Base-by-base conservation (phyloP, 2,329 filamentous ascomycete species). In the Neofusicoccum parvum region DNA sequence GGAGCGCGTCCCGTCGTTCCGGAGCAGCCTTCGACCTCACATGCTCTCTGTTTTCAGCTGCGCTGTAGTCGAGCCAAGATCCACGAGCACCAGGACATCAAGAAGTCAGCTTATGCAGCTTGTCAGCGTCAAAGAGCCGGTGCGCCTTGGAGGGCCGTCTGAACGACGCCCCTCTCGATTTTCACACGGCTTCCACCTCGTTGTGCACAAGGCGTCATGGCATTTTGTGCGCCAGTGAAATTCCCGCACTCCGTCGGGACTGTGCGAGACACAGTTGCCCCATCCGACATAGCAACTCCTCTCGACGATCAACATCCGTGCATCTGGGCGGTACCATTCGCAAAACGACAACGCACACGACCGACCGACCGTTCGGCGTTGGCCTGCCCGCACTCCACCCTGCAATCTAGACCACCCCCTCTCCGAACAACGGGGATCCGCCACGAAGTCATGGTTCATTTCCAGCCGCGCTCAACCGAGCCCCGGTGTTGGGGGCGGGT, bases 211-310 rank as follows among this genome's bases (percentile, higher is more conserved):
- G 3, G 17, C 41, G n/a, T 34, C 43, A 48, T 36, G 2, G 10
- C n/a, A 32, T 5, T 10, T 17, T 45, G n/a, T n/a, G 23, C 56
- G 36, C 14, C 54, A 23, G 17, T 48, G 27, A 32, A 48, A 60
- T 60, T 49, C 43, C 56, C 56, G 56, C 56, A 37, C 11, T 20
- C 20, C 27, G 15, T 27, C 27, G 54, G 27, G 27, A 32, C 41
- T 9, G 9, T 36, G 23, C n/a, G 54, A 59, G 41, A 46, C 23
- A 43, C 54, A 60, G 56, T 60, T 60, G 43, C 56, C 56, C 48
- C 15, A 48, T 60, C 10, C 3, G 56, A 48, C 39, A 59, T 56
- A 34, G 54, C 32, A 32, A 7, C 27, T 32, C 45, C 39, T 59
- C 43, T 37, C 10, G 50, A 48, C 27, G 43, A 36, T 49, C 41